Conservation (phyloP, 331 rosid genomes). For the Malus hybrid region DNA sequence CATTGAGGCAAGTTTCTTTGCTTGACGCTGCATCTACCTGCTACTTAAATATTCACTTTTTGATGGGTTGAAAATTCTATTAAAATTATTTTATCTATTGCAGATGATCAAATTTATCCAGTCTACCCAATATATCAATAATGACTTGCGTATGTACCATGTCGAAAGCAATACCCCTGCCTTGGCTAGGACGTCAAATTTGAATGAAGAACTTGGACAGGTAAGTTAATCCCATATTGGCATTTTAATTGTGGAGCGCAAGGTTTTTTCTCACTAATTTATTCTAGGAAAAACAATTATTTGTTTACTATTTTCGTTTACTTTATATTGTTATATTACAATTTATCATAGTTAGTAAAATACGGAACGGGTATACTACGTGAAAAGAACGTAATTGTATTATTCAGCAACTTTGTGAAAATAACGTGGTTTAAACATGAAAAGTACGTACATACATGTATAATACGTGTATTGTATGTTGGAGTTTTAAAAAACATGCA, state of each 20-base stretch:
- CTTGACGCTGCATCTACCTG: constrained; percentile 4
- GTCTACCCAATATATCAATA: constrained; percentile 88
- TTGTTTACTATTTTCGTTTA: background rate
- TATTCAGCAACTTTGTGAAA: background rate
- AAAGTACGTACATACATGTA: background rate
- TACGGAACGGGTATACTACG: no score
- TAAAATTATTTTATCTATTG: constrained; percentile 14
- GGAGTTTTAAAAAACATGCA: background rate
- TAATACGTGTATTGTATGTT: background rate
- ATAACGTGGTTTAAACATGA: background rate
- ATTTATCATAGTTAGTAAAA: background rate
- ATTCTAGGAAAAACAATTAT: background rate
- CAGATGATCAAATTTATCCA: constrained; percentile 99
- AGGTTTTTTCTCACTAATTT: background rate
- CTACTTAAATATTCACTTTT: constrained; percentile 2
- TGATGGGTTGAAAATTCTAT: constrained; percentile 13
- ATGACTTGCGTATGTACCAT: constrained; percentile 88
- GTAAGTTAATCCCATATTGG: constrained; percentile 26
- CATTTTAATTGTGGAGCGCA: background rate
- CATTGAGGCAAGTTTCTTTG: constrained; percentile 68
- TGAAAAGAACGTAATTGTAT: no score
- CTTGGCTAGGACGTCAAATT: constrained; percentile 92
- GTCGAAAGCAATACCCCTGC: constrained; percentile 87
- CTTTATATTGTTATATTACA: no score
- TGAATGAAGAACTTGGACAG: constrained; percentile 99